Evolutionary conservation across 129 eudicot genomes (phyloP).

Genomic region (Centella asiatica): DNA sequence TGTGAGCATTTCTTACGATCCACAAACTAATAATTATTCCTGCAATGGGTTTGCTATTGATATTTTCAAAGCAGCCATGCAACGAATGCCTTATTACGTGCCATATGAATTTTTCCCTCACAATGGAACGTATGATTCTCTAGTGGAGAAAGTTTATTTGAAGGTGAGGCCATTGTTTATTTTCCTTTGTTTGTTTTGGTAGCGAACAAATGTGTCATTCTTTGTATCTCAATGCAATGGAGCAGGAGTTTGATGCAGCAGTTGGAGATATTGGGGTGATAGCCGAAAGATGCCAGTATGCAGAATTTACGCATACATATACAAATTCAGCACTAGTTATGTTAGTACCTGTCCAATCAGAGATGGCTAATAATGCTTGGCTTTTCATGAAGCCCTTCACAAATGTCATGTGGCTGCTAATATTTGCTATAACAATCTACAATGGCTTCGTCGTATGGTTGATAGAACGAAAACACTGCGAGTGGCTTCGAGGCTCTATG

Average conservation of each 20-base stretch:
- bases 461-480: conserved; percentile 33
- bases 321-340: conserved; percentile 38
- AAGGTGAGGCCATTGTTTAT: conserved; percentile 24
- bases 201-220: background rate
- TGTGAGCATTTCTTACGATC: conserved; percentile 33
- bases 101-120: conserved; percentile 27
- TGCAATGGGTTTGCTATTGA: conserved; percentile 39
- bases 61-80: conserved; percentile 30
- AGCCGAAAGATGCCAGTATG: conserved; percentile 24
- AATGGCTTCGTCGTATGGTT: conserved; percentile 47
- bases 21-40: background rate
- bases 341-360: conserved; percentile 38
- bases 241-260: conserved; percentile 41
- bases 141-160: conserved; percentile 31
- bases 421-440: conserved; percentile 23
- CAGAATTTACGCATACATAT: conserved; percentile 51
- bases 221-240: background rate
- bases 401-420: conserved; percentile 36
- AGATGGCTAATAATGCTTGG: conserved; percentile 25
- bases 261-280: conserved; percentile 46
- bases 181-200: background rate
- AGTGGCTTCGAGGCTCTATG: conserved; percentile 30
- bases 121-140: conserved; percentile 26
- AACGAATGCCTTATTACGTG: conserved; percentile 20
- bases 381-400: conserved; percentile 50